Percentiles rank a stretch among this genome's conserved stretches.
phyloP scores from a whole-genome alignment of 441 rosid species.

The Pelargonium citronellum region DNA sequence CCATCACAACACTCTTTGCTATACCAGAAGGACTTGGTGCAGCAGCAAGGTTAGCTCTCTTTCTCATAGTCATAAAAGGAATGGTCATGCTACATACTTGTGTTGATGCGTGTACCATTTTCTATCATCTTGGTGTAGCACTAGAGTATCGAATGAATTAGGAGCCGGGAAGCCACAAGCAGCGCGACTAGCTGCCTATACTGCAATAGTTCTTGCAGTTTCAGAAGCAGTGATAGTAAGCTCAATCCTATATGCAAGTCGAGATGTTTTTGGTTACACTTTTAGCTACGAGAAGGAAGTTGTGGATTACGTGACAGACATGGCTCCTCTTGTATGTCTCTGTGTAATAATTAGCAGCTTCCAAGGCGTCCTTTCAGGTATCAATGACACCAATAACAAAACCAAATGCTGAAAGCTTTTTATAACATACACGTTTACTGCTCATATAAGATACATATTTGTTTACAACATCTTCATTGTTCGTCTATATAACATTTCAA shows the following conservation, averaged over 20 bases:
- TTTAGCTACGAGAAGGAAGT: conserved; percentile 65
- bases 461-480: too few relatives aligned
- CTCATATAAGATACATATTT: too few relatives aligned
- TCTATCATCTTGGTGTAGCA: conserved; percentile 30
- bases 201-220: conserved; percentile 32
- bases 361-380: conserved; percentile 64
- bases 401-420: too few relatives aligned
- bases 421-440: too few relatives aligned
- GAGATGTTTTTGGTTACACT: conserved; percentile 43
- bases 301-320: conserved; percentile 45
- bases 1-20: conserved; percentile 36
- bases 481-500: too few relatives aligned
- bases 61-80: background rate
- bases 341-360: conserved; percentile 46
- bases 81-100: too few relatives aligned
- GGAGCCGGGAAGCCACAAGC: conserved; percentile 60
- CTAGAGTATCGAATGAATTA: conserved; percentile 74
- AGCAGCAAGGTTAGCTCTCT: conserved; percentile 42
- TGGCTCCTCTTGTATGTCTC: conserved; percentile 59
- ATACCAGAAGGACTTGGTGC: conserved; percentile 49
- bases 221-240: conserved; percentile 33
- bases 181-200: conserved; percentile 41
- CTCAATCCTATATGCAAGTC: conserved; percentile 32
- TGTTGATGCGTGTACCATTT: background rate
- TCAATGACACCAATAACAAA: too few relatives aligned